Base-by-base conservation (phyloP, 2,329 filamentous ascomycete species). In the Corniculantispora saksenae region DNA sequence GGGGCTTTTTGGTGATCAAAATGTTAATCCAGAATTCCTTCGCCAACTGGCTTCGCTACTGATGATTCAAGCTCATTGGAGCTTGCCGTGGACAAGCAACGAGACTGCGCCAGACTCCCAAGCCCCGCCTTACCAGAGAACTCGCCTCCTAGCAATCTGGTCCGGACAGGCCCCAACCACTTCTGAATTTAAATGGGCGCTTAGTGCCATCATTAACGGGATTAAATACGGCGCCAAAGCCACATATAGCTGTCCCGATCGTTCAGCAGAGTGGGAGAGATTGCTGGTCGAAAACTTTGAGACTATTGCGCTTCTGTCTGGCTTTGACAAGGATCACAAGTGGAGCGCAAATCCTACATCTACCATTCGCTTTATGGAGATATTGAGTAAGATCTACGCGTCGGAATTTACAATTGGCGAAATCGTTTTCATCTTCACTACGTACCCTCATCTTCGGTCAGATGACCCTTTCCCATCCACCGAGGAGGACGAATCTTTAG, bases 11-110 rank as follows among this genome's bases (percentile, higher is more conserved):
- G 50, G 53, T n/a, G 23, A 21, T 40, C 25, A 55, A 8, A 63
- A 63, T 45, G 61, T 63, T 35, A 63, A 63, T 25, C 61, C 61
- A 8, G 43, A 63, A 25, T 63, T 63, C 45, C 40, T 63, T 19
- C 51, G 61, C n/a, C 61, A 63, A 43, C 43, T 63, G 27, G 51
- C 61, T 4, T 57, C 61, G 7, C n/a, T 63, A 5, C 40, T 63
- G n/a, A 57, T 63, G 61, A 15, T 63, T 27, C 40, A 50, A n/a
- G 19, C 47, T 15, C 15, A 21, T 7, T 63, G 61, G 61, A 2
- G 23, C 5, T 45, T 58, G 4, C 53, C 61, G 13, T 63, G 40
- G 61, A 43, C 40, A n/a, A 35, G 54, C 6, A 45, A 3, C 1
- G 7, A 17, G 3, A 32, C 27, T 27, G n/a, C 50, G 32, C 10